phyloP scores from a whole-genome alignment of 2,329 filamentous ascomycete genomes.

The Colletotrichum caudatum region DNA sequence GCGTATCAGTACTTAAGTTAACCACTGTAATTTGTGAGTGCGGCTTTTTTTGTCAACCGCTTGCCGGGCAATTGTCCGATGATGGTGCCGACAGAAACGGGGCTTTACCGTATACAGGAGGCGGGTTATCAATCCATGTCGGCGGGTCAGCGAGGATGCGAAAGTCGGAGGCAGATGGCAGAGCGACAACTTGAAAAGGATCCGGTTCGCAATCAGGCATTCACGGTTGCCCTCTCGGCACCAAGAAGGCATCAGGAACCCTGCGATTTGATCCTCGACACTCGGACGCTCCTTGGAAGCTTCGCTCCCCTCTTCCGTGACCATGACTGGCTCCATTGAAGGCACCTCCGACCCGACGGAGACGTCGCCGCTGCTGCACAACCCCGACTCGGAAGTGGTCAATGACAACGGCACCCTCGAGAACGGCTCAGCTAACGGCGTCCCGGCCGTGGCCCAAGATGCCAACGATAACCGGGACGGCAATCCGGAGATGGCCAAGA shows the following conservation, averaged over 20 bases:
- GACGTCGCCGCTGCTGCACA: constrained; percentile 47
- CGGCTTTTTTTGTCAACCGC: too few relatives aligned
- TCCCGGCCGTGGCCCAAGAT: constrained; percentile 1
- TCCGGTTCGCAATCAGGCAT: background rate
- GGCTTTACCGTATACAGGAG: constrained; percentile 28
- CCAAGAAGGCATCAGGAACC: background rate
- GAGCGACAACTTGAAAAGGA: constrained; percentile 1
- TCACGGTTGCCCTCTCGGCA: background rate
- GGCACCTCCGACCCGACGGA: constrained; percentile 43
- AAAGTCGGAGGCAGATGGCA: constrained; percentile 11
- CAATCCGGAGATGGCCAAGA: constrained; percentile 49
- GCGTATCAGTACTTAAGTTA: too few relatives aligned
- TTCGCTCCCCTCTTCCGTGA: background rate
- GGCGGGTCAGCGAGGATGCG: background rate
- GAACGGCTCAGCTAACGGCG: constrained; percentile 33
- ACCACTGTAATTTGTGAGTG: too few relatives aligned
- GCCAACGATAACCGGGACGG: constrained; percentile 41
- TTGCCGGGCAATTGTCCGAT: constrained; percentile 35
- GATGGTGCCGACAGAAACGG: constrained; percentile 26
- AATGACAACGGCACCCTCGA: constrained; percentile 22
- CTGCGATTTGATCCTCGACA: background rate
- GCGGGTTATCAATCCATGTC: constrained; percentile 19
- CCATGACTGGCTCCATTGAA: constrained; percentile 28
- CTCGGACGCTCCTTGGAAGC: background rate
- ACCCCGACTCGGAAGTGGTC: constrained; percentile 20